These are phyloP conservation scores for Viola odorata DNA, from an alignment of 345 rosid species.

Conservation along the genomic window DNA sequence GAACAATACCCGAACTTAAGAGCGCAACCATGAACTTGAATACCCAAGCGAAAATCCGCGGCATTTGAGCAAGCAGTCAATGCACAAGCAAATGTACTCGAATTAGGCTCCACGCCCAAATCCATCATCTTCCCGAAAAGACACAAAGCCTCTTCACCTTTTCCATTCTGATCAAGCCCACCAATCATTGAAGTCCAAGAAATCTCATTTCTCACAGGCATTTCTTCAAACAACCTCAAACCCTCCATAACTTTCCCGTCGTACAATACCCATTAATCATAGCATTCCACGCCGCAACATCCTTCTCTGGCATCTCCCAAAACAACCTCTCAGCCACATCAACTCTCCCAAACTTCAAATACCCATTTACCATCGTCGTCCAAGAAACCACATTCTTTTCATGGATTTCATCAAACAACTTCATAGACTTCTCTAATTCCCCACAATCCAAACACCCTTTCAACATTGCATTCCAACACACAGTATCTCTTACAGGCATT, in stretches of 20 bases:
- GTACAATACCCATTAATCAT: slow-evolving; percentile 65
- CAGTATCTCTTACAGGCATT: slow-evolving; percentile 47
- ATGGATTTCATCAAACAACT: slow-evolving; percentile 64
- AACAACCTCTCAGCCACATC: slow-evolving; percentile 52
- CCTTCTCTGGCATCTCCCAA: slow-evolving; percentile 49
- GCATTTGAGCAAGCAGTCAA: slow-evolving; percentile 57
- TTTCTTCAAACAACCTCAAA: slow-evolving; percentile 44
- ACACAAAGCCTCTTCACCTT: slow-evolving; percentile 42
- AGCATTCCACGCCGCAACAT: slow-evolving; percentile 63
- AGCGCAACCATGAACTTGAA: slow-evolving; percentile 48
- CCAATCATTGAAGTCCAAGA: slow-evolving; percentile 81
- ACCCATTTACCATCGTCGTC: slow-evolving; percentile 70
- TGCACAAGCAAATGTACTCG: slow-evolving; percentile 48
- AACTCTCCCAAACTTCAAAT: slow-evolving; percentile 43
- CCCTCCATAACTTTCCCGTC: slow-evolving; percentile 50
- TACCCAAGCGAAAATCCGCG: slow-evolving; percentile 36
- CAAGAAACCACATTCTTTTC: slow-evolving; percentile 59
- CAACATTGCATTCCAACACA: slow-evolving; percentile 68
- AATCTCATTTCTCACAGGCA: slow-evolving; percentile 58
- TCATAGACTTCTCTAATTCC: slow-evolving; percentile 34
- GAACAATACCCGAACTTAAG: slow-evolving; percentile 40
- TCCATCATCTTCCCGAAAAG: slow-evolving; percentile 45
- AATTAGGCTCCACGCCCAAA: slow-evolving; percentile 36
- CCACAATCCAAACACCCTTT: slow-evolving; percentile 63
- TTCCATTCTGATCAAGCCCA: slow-evolving; percentile 60